These are phyloP conservation scores for Geum urbanum DNA, from an alignment of 306 rosid species.

Conservation along the genomic window DNA sequence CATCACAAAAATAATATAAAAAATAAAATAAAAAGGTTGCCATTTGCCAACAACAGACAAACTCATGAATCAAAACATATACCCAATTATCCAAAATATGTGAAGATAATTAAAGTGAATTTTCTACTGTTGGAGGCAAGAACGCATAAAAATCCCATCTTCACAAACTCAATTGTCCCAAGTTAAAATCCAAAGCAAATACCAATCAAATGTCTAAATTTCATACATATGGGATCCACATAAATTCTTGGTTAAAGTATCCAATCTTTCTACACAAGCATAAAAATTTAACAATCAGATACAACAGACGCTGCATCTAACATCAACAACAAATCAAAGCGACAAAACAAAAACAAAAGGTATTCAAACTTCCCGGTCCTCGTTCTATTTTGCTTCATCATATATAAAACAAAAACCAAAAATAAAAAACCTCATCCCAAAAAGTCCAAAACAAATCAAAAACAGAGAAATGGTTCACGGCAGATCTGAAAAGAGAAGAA, in stretches of 20 bases:
- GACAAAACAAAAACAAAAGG: not conserved
- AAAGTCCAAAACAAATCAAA: no score
- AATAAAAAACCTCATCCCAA: not conserved
- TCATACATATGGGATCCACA: no score
- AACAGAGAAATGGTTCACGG: not conserved
- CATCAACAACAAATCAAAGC: not conserved
- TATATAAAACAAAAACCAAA: no score
- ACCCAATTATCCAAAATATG: not conserved
- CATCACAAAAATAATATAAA: no score
- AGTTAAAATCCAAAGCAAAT: not conserved
- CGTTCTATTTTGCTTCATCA: no score
- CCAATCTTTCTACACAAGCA: not conserved
- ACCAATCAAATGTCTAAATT: not conserved
- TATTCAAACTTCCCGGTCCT: no score
- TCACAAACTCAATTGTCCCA: not conserved
- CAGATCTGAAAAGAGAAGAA: not conserved
- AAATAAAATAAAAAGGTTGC: not conserved
- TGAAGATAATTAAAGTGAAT: not conserved
- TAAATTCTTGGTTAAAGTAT: no score
- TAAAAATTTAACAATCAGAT: not conserved
- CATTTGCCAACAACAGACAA: no score
- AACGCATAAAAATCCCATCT: not conserved
- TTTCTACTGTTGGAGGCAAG: not conserved
- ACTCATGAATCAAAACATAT: not conserved
- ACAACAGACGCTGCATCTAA: not conserved